phyloP scores from a whole-genome alignment of 106 monocot genomes.

The Platanthera zijinensis region DNA sequence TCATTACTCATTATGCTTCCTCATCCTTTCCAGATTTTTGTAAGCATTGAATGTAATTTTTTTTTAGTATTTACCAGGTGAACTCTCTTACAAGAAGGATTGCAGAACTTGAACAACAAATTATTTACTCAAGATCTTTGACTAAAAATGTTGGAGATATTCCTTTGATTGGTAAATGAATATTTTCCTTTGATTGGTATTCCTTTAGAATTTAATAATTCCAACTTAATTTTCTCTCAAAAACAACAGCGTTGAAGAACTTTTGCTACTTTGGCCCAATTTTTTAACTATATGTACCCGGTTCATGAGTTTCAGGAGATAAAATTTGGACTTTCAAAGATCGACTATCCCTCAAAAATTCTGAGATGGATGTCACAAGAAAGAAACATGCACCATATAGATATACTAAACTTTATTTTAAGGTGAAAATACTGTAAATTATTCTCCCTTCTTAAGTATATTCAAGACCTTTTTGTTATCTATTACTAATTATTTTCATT shows the following conservation, averaged over 20 bases:
- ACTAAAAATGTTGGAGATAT: background rate
- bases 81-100: constrained; percentile 48
- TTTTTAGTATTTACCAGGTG: constrained; percentile 35
- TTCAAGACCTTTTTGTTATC: background rate
- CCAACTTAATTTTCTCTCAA: background rate
- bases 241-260: background rate
- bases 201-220: background rate
- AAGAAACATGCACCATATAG: constrained; percentile 65
- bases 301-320: too few relatives aligned
- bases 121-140: too few relatives aligned
- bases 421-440: constrained; percentile 33
- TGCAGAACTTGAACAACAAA: too few relatives aligned
- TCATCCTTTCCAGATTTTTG: background rate
- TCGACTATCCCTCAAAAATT: constrained; percentile 8
- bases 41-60: background rate
- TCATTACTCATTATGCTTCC: background rate
- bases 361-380: constrained; percentile 19
- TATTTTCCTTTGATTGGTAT: constrained; percentile 1
- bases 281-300: too few relatives aligned
- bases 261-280: background rate
- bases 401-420: constrained; percentile 92
- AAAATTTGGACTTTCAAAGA: too few relatives aligned
- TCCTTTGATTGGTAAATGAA: too few relatives aligned
- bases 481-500: background rate
- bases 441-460: background rate